These are phyloP conservation scores for Carallia brachiata DNA, from an alignment of 345 rosid species.

Conservation along the genomic window DNA sequence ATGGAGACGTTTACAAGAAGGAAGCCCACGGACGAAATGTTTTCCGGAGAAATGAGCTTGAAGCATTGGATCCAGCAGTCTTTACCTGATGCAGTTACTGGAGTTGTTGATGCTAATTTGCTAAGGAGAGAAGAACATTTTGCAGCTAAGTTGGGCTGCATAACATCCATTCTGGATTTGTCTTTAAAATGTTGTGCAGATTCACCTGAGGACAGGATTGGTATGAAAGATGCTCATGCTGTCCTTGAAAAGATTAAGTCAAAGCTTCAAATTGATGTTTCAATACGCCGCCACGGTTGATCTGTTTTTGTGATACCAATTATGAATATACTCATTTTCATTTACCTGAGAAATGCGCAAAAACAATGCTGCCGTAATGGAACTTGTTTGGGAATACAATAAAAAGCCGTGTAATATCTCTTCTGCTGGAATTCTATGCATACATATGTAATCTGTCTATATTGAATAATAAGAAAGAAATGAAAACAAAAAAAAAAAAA, in stretches of 20 bases:
- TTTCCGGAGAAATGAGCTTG: neutral
- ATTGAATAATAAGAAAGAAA: no score
- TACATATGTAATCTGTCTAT: no score
- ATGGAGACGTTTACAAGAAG: slow-evolving; percentile 1
- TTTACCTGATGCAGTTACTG: neutral
- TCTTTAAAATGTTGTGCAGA: neutral
- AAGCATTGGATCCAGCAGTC: neutral
- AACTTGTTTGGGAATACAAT: no score
- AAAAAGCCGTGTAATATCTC: no score
- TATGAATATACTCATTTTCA: no score
- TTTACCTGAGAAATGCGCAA: no score
- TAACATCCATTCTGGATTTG: neutral
- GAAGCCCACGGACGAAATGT: neutral
- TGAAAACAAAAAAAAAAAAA: no score
- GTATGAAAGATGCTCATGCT: neutral
- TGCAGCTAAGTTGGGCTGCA: neutral
- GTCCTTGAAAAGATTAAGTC: neutral
- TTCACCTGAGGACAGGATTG: neutral
- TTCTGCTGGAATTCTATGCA: no score
- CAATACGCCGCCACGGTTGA: no score
- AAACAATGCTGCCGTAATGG: no score
- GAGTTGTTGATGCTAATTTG: neutral
- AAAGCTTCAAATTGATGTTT: neutral
- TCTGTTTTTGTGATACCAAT: no score
- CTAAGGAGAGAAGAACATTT: neutral